These are phyloP conservation scores for Solanum corneliomulleri DNA, from an alignment of 257 asterid species.

Conservation along the genomic window DNA sequence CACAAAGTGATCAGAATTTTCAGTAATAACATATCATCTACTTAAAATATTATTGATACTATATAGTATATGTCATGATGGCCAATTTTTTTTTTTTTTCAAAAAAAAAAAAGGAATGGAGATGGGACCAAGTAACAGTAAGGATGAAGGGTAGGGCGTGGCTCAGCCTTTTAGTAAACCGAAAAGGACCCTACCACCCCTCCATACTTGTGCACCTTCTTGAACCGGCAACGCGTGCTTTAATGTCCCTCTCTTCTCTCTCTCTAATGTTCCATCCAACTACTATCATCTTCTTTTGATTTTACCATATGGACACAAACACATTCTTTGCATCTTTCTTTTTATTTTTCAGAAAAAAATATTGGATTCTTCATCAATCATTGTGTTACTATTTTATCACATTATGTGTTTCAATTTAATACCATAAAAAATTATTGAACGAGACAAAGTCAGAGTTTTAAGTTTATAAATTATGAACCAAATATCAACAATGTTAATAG, in stretches of 20 bases:
- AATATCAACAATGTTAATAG: fast-evolving
- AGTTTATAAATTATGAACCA: not conserved
- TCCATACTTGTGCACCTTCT: conserved; percentile 19
- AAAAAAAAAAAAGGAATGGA: not conserved
- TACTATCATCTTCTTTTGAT: conserved; percentile 3
- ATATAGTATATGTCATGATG: not conserved
- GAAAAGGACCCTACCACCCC: conserved; percentile 37
- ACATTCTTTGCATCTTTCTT: not conserved
- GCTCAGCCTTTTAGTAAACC: conserved; percentile 31
- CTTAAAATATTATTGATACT: not conserved
- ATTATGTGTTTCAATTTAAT: not conserved
- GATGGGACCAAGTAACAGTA: conserved; percentile 17
- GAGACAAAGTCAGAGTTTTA: not conserved
- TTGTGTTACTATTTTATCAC: not conserved
- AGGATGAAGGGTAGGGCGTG: conserved; percentile 9
- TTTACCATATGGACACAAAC: not conserved
- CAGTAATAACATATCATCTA: not conserved
- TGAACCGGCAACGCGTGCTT: conserved; percentile 88
- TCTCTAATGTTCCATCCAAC: not conserved
- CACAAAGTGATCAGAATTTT: not conserved
- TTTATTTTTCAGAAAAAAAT: not conserved
- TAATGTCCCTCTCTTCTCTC: conserved; percentile 12
- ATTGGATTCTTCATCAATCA: not conserved
- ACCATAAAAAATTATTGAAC: too few species aligned
- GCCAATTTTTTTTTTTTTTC: not conserved